Evolutionary conservation across 2,329 filamentous ascomycete genomes (phyloP).

Genomic region (Aspergillus uvarum): DNA sequence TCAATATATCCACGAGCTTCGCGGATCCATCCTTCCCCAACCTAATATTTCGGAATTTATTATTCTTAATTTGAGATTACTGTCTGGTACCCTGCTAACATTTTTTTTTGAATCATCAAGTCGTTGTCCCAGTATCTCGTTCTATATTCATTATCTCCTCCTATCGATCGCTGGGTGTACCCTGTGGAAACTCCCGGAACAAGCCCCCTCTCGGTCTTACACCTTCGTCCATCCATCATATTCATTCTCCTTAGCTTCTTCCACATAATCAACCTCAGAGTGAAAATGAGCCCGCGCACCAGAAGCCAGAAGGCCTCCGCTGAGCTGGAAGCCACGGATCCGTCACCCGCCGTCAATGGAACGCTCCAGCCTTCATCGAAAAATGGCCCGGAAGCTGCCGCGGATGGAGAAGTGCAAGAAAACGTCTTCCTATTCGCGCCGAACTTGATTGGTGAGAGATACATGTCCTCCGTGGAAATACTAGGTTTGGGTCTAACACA

Average conservation of each 20-base stretch:
- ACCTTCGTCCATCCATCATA: slow-evolving; percentile 9
- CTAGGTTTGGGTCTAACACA: slow-evolving; percentile 1
- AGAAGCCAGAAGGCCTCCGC: slow-evolving; percentile 41
- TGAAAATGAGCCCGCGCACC: slow-evolving; percentile 38
- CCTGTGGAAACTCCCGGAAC: slow-evolving; percentile 17
- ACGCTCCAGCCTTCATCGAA: slow-evolving; percentile 31
- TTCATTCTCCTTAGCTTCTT: background rate
- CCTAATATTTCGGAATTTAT: background rate
- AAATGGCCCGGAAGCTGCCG: slow-evolving; percentile 30
- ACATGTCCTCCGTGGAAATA: background rate
- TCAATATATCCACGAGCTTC: background rate
- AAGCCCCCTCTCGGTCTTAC: slow-evolving; percentile 13
- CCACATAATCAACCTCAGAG: background rate
- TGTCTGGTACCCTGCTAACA: background rate
- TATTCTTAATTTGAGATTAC: background rate
- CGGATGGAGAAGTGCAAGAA: slow-evolving; percentile 50
- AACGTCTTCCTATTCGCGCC: slow-evolving; percentile 82
- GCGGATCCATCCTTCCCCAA: background rate
- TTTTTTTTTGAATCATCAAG: background rate
- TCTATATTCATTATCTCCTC: background rate
- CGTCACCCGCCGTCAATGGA: slow-evolving; percentile 32
- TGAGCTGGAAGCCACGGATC: slow-evolving; percentile 33
- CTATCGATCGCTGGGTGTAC: slow-evolving; percentile 1
- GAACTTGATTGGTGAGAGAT: slow-evolving; percentile 70
- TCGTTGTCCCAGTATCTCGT: background rate